Evolutionary conservation across 129 eudicot species (phyloP).

Genomic region (Mikania micrantha): DNA sequence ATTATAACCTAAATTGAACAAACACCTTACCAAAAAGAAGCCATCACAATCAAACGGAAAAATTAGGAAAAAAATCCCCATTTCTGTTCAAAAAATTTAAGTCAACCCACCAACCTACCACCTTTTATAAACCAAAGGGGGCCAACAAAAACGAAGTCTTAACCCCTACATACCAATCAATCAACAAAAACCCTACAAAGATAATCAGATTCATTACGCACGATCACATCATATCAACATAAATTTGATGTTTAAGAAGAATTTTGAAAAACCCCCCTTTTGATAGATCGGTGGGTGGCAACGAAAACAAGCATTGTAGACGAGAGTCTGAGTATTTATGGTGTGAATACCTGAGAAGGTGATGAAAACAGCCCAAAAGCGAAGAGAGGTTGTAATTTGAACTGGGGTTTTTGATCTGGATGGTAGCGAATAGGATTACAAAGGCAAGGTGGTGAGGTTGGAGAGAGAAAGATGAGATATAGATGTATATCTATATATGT

Average conservation of each 20-base stretch:
- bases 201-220: neutral
- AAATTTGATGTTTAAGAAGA: slow-evolving; percentile 14
- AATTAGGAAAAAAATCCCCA: slow-evolving; percentile 19
- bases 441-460: slow-evolving; percentile 47
- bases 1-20: slow-evolving; percentile 20
- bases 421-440: slow-evolving; percentile 36
- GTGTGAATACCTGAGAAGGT: slow-evolving; percentile 30
- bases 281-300: slow-evolving; percentile 14
- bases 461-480: slow-evolving; percentile 36
- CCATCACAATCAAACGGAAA: slow-evolving; percentile 15
- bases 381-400: neutral
- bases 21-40: slow-evolving; percentile 18
- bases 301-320: slow-evolving; percentile 20
- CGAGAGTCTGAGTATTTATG: neutral
- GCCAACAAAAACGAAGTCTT: slow-evolving; percentile 12
- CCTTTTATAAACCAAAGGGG: slow-evolving; percentile 49
- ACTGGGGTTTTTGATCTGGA: slow-evolving; percentile 35
- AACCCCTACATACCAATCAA: slow-evolving; percentile 18
- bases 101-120: slow-evolving; percentile 98
- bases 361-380: slow-evolving; percentile 16
- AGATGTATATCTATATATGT: slow-evolving; percentile 12
- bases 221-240: slow-evolving; percentile 20
- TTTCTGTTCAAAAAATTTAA: slow-evolving; percentile 31
- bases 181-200: slow-evolving; percentile 18
- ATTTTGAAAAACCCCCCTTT: neutral